A percentile compares a stretch with the other conserved stretches of the same genome.
phyloP scores from a whole-genome alignment of 2,329 filamentous ascomycete genomes.

The Microdochium nivale region DNA sequence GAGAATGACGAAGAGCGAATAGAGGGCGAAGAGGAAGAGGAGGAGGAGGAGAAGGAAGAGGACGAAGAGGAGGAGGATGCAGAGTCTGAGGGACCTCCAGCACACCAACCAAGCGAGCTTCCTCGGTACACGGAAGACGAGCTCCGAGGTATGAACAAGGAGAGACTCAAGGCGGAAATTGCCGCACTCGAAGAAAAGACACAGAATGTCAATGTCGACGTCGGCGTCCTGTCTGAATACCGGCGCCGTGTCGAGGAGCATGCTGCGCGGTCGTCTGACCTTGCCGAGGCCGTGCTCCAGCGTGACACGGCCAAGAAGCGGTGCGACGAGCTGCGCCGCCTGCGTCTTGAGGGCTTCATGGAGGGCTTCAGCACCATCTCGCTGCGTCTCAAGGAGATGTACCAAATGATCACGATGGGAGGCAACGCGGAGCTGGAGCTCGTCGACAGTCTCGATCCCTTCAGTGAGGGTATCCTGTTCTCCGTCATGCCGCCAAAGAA shows the following conservation, averaged over 20 bases:
- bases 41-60: conserved; percentile 15
- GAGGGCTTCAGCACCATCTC: conserved; percentile 94
- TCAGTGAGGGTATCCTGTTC: conserved; percentile 94
- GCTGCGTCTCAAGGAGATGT: conserved; percentile 95
- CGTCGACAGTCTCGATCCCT: conserved; percentile 91
- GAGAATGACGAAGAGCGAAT: conserved; percentile 19
- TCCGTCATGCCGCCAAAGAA: conserved; percentile 99
- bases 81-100: conserved; percentile 10
- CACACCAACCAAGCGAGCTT: conserved; percentile 45
- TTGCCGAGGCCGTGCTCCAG: conserved; percentile 65
- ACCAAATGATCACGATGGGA: conserved; percentile 99
- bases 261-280: conserved; percentile 70
- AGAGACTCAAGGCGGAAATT: conserved; percentile 52
- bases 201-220: conserved; percentile 78
- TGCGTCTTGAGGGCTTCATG: conserved; percentile 96
- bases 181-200: conserved; percentile 60
- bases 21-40: conserved; percentile 9
- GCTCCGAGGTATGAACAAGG: conserved; percentile 57
- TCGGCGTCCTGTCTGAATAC: conserved; percentile 83
- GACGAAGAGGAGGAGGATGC: conserved; percentile 14
- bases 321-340: conserved; percentile 81
- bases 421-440: conserved; percentile 96
- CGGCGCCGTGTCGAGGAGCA: conserved; percentile 79
- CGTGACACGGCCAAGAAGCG: conserved; percentile 87
- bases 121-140: conserved; percentile 71